Conservation (phyloP, 2,329 filamentous ascomycete species). For the Aureobasidium vineae region DNA sequence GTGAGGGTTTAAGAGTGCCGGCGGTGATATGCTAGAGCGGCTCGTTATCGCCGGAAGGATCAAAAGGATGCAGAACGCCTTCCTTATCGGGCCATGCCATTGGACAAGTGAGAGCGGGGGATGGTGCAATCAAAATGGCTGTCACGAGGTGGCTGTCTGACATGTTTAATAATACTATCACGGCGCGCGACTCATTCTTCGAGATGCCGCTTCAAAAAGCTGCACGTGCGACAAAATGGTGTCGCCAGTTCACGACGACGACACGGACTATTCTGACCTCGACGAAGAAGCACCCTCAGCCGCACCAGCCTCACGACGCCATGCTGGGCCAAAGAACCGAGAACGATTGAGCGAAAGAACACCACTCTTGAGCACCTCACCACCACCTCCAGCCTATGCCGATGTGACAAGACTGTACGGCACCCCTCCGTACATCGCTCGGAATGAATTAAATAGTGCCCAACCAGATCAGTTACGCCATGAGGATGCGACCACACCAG, state of each 20-base stretch:
- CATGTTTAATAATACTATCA: conserved; percentile 1
- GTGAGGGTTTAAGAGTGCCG: not conserved
- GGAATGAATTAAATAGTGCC: not conserved
- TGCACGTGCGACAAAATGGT: not conserved
- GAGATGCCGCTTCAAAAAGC: not conserved
- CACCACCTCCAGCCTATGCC: conserved; percentile 26
- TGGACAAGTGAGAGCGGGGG: conserved; percentile 16
- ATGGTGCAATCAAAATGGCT: conserved; percentile 12
- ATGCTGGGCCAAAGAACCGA: not conserved
- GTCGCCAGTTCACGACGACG: conserved; percentile 19
- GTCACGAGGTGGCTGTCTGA: conserved; percentile 21
- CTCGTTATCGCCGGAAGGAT: conserved; percentile 16
- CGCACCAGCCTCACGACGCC: not conserved
- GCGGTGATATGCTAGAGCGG: not conserved
- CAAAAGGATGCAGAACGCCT: not conserved
- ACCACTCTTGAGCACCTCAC: conserved; percentile 20
- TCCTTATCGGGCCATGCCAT: conserved; percentile 12
- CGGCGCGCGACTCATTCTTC: not conserved
- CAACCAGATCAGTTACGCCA: not conserved
- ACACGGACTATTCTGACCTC: conserved; percentile 24
- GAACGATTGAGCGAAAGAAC: conserved; percentile 22
- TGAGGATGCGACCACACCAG: not conserved
- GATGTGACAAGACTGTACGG: conserved; percentile 16
- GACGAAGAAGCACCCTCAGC: conserved; percentile 12
- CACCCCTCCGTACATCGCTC: conserved; percentile 1